Percentiles rank a stretch among this genome's conserved stretches.
phyloP scores from a whole-genome alignment of 345 rosid species.

The Syzygium aqueum region DNA sequence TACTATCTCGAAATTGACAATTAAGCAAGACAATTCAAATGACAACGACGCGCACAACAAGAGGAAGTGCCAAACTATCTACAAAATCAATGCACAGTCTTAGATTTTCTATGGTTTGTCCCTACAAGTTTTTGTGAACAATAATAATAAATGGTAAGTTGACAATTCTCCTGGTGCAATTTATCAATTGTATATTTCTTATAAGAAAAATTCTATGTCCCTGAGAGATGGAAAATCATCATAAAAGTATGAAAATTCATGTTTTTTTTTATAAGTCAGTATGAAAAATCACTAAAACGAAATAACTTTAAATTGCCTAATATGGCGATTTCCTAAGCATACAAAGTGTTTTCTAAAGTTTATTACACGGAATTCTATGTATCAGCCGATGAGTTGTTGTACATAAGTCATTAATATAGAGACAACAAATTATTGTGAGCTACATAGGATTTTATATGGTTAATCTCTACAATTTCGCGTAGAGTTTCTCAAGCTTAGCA shows the following conservation, averaged over 20 bases:
- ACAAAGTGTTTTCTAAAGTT: neutral
- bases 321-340: neutral
- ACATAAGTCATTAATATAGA: neutral
- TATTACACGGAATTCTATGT: neutral
- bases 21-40: neutral
- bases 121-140: neutral
- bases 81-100: neutral
- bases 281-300: neutral
- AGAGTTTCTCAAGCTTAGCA: neutral
- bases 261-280: neutral
- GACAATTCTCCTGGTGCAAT: neutral
- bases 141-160: neutral
- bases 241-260: neutral
- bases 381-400: neutral
- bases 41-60: fast-evolving
- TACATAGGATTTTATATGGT: neutral
- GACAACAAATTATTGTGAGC: neutral
- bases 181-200: neutral
- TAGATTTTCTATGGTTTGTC: neutral
- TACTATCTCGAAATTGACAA: neutral
- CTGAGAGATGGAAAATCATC: neutral
- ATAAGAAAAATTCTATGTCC: neutral
- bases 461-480: neutral
- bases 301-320: neutral
- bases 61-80: neutral